Percentiles rank a stretch among this genome's conserved stretches.
Evolutionary conservation across 225 moss, liverwort and hornwort genomes (phyloP).

Genomic region (Antitrichia curtipendula): DNA sequence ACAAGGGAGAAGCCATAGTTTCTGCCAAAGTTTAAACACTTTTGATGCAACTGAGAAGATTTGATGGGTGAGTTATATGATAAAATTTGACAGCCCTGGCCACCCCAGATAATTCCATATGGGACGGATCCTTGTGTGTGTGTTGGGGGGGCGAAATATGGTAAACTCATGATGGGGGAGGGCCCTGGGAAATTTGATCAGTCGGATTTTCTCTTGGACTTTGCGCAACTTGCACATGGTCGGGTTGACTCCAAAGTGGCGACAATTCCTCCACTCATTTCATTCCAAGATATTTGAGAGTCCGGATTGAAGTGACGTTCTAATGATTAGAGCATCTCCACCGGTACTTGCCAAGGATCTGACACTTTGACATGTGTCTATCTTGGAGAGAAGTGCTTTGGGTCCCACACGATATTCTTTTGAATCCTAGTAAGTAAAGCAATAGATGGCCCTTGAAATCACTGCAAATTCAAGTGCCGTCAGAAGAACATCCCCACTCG

Average conservation of each 20-base stretch:
- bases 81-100: background rate
- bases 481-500: too few relatives aligned
- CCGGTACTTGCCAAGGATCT: background rate
- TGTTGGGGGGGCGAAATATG: background rate
- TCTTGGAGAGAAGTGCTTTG: background rate
- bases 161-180: background rate
- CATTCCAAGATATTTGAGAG: background rate
- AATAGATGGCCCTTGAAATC: background rate
- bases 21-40: too few relatives aligned
- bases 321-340: background rate
- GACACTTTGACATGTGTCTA: too few relatives aligned
- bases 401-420: background rate
- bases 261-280: background rate
- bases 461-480: background rate
- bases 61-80: background rate
- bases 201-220: background rate
- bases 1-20: background rate
- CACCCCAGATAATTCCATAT: too few relatives aligned
- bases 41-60: background rate
- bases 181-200: background rate
- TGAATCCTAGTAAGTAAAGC: background rate
- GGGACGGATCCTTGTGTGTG: too few relatives aligned
- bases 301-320: rapidly evolving
- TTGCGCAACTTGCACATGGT: background rate
- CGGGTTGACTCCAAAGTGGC: background rate